phyloP scores from a whole-genome alignment of 306 rosid species.

The Macrotyloma uniflorum region DNA sequence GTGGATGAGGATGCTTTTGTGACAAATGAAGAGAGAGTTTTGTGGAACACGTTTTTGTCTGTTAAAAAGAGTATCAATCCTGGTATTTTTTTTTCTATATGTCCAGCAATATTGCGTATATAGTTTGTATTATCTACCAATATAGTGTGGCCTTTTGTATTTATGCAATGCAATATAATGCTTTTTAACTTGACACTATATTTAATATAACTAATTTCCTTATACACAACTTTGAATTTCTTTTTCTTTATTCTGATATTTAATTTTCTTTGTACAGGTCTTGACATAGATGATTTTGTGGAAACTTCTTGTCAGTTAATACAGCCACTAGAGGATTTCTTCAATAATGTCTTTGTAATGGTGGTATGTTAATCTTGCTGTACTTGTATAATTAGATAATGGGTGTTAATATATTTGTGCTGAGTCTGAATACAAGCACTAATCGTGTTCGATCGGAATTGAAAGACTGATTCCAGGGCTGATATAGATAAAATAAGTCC shows the following conservation, averaged over 20 bases:
- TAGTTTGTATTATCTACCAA: neutral
- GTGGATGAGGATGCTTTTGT: conserved; percentile 79
- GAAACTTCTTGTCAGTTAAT: conserved; percentile 75
- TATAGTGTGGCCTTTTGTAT: neutral
- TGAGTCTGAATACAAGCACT: neutral
- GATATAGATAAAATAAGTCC: neutral
- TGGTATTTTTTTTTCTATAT: conserved; percentile 48
- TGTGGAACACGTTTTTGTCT: conserved; percentile 73
- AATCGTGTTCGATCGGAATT: neutral
- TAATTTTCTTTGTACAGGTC: conserved; percentile 50
- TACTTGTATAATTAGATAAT: neutral
- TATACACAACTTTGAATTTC: neutral
- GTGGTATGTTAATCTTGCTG: conserved; percentile 69
- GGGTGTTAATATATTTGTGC: neutral
- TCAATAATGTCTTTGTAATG: conserved; percentile 83
- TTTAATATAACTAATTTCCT: neutral
- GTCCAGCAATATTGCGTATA: neutral
- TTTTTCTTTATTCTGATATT: neutral
- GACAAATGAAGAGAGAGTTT: conserved; percentile 73
- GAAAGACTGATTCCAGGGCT: neutral
- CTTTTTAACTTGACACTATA: neutral
- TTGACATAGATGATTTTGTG: conserved; percentile 67
- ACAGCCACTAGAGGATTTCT: conserved; percentile 91
- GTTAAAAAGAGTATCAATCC: conserved; percentile 57
- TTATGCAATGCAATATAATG: neutral